These are phyloP conservation scores for Dryas octopetala DNA, from an alignment of 306 rosid species.

Conservation along the genomic window DNA sequence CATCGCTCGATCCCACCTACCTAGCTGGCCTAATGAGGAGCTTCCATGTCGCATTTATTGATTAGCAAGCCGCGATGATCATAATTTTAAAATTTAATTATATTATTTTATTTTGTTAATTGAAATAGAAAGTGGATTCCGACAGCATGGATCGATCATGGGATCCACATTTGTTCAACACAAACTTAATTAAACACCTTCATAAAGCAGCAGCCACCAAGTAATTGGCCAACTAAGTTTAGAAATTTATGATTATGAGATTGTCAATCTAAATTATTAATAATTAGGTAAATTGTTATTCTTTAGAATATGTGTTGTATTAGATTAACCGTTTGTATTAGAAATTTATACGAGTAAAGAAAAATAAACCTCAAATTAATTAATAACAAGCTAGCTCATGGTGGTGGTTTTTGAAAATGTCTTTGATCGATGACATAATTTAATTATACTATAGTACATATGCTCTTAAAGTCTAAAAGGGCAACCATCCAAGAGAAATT, in stretches of 20 bases:
- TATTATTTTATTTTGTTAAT: neutral
- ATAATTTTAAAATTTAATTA: neutral
- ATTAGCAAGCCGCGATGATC: neutral
- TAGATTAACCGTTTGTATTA: no score
- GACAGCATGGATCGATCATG: constrained; percentile 28
- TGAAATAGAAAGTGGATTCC: constrained; percentile 29
- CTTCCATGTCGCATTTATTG: constrained; percentile 28
- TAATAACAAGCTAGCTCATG: neutral
- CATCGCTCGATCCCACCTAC: constrained; percentile 43
- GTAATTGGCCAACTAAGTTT: neutral
- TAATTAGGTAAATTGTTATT: no score
- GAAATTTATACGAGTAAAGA: no score
- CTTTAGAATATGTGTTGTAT: no score
- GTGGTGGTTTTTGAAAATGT: neutral
- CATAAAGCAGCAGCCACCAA: constrained; percentile 16
- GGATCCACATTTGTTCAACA: constrained; percentile 43
- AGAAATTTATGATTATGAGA: no score
- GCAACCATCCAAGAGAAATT: constrained; percentile 42
- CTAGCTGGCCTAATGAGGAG: constrained; percentile 34
- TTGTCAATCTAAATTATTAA: no score
- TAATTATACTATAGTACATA: neutral
- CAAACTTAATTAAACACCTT: constrained; percentile 19
- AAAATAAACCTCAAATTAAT: constrained; percentile 9
- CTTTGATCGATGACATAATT: neutral
- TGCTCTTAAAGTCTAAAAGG: constrained; percentile 3